These are phyloP conservation scores for Pleurozium schreberi DNA, from an alignment of 225 moss, liverwort and hornwort species.

Conservation along the genomic window DNA sequence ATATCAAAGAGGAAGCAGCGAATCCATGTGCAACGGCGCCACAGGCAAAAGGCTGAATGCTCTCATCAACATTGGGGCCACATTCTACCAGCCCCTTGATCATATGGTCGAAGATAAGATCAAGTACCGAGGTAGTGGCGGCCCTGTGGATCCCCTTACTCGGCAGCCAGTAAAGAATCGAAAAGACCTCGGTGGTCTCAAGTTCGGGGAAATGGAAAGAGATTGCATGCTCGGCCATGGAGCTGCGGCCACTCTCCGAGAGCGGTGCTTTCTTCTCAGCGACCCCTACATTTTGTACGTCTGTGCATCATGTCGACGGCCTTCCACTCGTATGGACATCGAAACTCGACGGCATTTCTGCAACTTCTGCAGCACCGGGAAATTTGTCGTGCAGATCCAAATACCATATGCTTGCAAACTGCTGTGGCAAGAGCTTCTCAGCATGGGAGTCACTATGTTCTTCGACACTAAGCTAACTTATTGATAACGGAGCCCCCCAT, in stretches of 20 bases:
- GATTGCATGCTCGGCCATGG: conserved; percentile 82
- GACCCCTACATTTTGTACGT: conserved; percentile 54
- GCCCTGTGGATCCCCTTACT: conserved; percentile 63
- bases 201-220: conserved; percentile 90
- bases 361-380: conserved; percentile 31
- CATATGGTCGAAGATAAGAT: conserved; percentile 92
- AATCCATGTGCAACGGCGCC: conserved; percentile 60
- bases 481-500: background rate
- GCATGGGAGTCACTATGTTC: conserved; percentile 68
- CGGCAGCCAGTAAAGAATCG: conserved; percentile 72
- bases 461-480: conserved; percentile 28
- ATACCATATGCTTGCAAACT: conserved; percentile 72
- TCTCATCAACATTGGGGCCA: conserved; percentile 58
- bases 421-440: conserved; percentile 78
- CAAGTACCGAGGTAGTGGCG: conserved; percentile 63
- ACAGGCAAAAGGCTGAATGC: conserved; percentile 53
- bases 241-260: conserved; percentile 63
- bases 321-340: conserved; percentile 28
- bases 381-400: conserved; percentile 60
- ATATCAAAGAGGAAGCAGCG: conserved; percentile 39
- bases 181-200: conserved; percentile 71
- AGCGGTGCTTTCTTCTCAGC: conserved; percentile 62
- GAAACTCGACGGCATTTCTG: conserved; percentile 39
- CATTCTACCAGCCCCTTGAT: conserved; percentile 77
- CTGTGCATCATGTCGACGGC: conserved; percentile 49